phyloP scores from a whole-genome alignment of 2,329 filamentous ascomycete genomes.

The Alternaria viburni region DNA sequence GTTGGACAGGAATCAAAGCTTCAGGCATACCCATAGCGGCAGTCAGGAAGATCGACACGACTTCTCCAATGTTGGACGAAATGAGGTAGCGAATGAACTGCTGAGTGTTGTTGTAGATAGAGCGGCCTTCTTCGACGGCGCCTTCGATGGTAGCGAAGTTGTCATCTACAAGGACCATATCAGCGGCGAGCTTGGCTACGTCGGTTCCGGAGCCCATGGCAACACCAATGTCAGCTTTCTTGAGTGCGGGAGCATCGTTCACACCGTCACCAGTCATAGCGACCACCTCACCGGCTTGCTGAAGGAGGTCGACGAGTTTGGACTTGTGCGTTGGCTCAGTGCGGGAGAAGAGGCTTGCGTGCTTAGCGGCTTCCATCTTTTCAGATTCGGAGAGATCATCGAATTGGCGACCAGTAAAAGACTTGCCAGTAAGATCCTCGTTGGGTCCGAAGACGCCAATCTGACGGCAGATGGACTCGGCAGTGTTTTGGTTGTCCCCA shows the following conservation, averaged over 20 bases:
- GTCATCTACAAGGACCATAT: constrained; percentile 98
- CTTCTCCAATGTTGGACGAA: constrained; percentile 98
- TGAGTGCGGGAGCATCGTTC: constrained; percentile 95
- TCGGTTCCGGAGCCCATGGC: constrained; percentile 99
- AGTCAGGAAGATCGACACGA: constrained; percentile 98
- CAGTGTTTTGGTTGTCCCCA: constrained; percentile 96
- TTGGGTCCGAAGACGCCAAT: constrained; percentile 88
- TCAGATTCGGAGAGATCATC: constrained; percentile 80
- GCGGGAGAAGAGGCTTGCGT: constrained; percentile 90
- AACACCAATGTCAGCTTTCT: constrained; percentile 98
- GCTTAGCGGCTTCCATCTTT: constrained; percentile 82
- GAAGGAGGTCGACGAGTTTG: constrained; percentile 95
- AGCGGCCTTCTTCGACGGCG: constrained; percentile 94
- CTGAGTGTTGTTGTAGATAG: constrained; percentile 99
- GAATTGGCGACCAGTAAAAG: constrained; percentile 93
- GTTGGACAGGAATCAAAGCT: constrained; percentile 93
- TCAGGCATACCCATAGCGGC: constrained; percentile 97
- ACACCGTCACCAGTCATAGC: constrained; percentile 99
- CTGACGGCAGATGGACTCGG: constrained; percentile 95
- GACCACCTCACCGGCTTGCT: constrained; percentile 90
- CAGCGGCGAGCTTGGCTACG: constrained; percentile 92
- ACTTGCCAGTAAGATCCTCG: constrained; percentile 89
- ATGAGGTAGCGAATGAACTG: constrained; percentile 99
- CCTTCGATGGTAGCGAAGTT: constrained; percentile 98
- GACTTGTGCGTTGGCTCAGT: constrained; percentile 97